Evolutionary conservation across 2,329 filamentous ascomycete species (phyloP).

Genomic region (Xylariaceae sp.): DNA sequence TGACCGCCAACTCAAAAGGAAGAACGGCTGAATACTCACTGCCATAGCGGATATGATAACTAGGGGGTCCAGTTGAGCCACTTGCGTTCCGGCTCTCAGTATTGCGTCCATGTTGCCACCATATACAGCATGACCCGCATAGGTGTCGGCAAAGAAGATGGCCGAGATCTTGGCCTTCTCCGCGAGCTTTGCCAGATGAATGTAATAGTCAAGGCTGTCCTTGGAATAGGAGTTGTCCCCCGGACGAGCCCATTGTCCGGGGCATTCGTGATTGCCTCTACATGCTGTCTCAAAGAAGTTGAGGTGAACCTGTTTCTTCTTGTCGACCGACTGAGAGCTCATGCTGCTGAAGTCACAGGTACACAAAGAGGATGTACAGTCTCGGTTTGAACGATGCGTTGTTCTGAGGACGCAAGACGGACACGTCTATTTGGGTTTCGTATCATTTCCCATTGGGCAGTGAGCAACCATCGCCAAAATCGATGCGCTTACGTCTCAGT

Average conservation of each 20-base stretch:
- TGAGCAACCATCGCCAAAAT: too few species aligned
- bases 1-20: background rate
- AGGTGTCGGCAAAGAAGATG: constrained; percentile 6
- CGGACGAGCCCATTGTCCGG: constrained; percentile 8
- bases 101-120: constrained; percentile 4
- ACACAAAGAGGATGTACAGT: too few species aligned
- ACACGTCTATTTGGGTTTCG: too few species aligned
- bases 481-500: too few species aligned
- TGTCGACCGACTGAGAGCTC: too few species aligned
- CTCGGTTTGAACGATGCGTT: too few species aligned
- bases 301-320: constrained; percentile 5
- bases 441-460: too few species aligned
- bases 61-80: constrained; percentile 6
- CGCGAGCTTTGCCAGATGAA: constrained; percentile 3
- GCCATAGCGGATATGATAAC: constrained; percentile 7
- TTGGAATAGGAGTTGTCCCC: background rate
- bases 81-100: constrained; percentile 3
- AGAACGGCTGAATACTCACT: too few species aligned
- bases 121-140: background rate
- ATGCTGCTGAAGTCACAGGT: too few species aligned
- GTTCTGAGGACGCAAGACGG: too few species aligned
- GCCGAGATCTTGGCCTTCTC: constrained; percentile 3
- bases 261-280: constrained; percentile 3
- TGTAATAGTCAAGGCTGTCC: background rate
- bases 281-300: constrained; percentile 3